Percentiles rank a stretch among this genome's conserved stretches.
Conservation (phyloP, 305 asterid species). For the Fraxinus latifolia region DNA sequence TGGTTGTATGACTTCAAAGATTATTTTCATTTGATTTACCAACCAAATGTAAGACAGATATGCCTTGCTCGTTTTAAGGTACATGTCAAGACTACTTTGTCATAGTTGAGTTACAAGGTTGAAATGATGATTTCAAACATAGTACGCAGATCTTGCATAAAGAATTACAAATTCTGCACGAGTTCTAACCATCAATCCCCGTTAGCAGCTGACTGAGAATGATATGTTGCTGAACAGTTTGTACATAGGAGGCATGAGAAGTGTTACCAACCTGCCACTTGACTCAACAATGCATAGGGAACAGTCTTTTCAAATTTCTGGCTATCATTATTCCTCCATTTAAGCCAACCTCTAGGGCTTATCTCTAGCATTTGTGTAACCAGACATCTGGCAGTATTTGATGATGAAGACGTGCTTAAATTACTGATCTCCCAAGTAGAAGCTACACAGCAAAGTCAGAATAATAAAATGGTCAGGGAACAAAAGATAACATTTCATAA, state of each 20-base stretch:
- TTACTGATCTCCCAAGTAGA: slow-evolving; percentile 94
- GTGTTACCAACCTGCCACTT: slow-evolving; percentile 81
- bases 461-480: slow-evolving; percentile 29
- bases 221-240: neutral
- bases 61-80: slow-evolving; percentile 1
- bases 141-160: neutral
- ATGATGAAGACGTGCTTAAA: slow-evolving; percentile 50
- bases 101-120: neutral
- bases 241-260: slow-evolving; percentile 23
- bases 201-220: neutral
- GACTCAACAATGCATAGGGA: slow-evolving; percentile 87
- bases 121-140: neutral
- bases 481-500: slow-evolving; percentile 5
- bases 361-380: slow-evolving; percentile 89
- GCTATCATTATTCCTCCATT: slow-evolving; percentile 70
- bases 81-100: neutral
- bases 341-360: slow-evolving; percentile 72
- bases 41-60: neutral
- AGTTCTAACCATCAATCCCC: neutral
- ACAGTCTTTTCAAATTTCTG: slow-evolving; percentile 76
- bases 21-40: neutral
- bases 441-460: slow-evolving; percentile 49
- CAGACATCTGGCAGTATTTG: slow-evolving; percentile 56
- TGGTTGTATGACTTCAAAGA: neutral
- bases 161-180: neutral